A percentile compares a stretch with the other conserved stretches of the same genome.
Evolutionary conservation across 495 filamentous ascomycete species (phyloP).

Genomic region (Astrothelium subdiscretum): DNA sequence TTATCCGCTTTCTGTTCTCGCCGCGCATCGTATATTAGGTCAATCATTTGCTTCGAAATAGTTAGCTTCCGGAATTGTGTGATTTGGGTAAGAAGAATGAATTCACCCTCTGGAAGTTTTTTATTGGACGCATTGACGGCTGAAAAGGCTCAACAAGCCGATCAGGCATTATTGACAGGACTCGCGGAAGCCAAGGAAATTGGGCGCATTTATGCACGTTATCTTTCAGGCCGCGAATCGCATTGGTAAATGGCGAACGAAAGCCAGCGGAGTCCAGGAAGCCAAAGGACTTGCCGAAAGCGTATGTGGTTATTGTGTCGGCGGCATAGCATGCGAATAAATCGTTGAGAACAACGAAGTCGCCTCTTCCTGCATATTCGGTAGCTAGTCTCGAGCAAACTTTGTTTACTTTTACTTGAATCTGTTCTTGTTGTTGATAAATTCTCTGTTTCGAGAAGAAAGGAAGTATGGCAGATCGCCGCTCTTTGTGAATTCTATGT

Average conservation of each 20-base stretch:
- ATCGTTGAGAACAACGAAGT: conserved; percentile 26
- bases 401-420: conserved; percentile 33
- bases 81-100: background rate
- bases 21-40: background rate
- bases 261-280: background rate
- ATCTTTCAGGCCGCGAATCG: background rate
- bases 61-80: background rate
- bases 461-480: conserved; percentile 33
- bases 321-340: conserved; percentile 31
- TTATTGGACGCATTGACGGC: background rate
- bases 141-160: background rate
- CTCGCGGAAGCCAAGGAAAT: background rate
- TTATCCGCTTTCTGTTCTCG: background rate
- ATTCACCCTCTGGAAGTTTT: background rate
- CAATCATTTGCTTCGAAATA: background rate
- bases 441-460: conserved; percentile 45
- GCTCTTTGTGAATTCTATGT: conserved; percentile 35
- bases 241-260: background rate
- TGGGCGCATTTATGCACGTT: background rate
- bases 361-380: background rate
- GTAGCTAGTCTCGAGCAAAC: conserved; percentile 25
- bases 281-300: background rate
- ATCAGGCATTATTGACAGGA: background rate
- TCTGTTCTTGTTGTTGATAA: conserved; percentile 29
- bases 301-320: conserved; percentile 34